phyloP scores from a whole-genome alignment of 2,329 filamentous ascomycete species.

The Lithohypha guttulata region DNA sequence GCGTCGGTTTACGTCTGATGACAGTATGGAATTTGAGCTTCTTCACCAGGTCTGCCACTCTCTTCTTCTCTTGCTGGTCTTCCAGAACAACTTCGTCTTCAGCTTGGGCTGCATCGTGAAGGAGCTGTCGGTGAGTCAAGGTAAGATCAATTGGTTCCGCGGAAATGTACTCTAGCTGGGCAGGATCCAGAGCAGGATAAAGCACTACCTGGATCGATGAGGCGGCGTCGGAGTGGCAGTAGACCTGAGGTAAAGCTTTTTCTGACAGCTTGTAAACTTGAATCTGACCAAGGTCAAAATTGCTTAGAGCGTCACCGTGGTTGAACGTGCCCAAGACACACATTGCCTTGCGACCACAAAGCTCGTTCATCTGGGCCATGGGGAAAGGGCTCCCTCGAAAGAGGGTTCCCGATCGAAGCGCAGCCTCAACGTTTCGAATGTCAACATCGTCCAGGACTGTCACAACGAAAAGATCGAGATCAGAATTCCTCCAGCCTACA shows the following conservation, averaged over 20 bases:
- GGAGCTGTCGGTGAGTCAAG: slow-evolving; percentile 18
- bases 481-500: slow-evolving; percentile 91
- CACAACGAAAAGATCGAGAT: slow-evolving; percentile 79
- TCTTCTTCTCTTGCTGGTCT: slow-evolving; percentile 57
- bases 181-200: slow-evolving; percentile 76
- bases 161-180: slow-evolving; percentile 92
- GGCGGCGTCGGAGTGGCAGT: slow-evolving; percentile 53
- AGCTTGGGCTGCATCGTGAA: slow-evolving; percentile 28
- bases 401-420: slow-evolving; percentile 70
- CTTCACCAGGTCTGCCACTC: slow-evolving; percentile 59
- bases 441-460: slow-evolving; percentile 84
- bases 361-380: slow-evolving; percentile 65
- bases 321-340: slow-evolving; percentile 82
- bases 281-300: slow-evolving; percentile 60
- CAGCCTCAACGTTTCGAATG: slow-evolving; percentile 66
- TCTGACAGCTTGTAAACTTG: slow-evolving; percentile 45
- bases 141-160: slow-evolving; percentile 57
- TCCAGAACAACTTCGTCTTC: slow-evolving; percentile 56
- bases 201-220: slow-evolving; percentile 76
- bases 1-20: slow-evolving; percentile 60
- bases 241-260: slow-evolving; percentile 56
- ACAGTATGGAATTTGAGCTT: slow-evolving; percentile 87
- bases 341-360: slow-evolving; percentile 74
- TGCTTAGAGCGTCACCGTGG: slow-evolving; percentile 30
- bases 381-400: slow-evolving; percentile 74